Evolutionary conservation across 306 rosid species (phyloP).

Genomic region (Ochetophila trinervis): DNA sequence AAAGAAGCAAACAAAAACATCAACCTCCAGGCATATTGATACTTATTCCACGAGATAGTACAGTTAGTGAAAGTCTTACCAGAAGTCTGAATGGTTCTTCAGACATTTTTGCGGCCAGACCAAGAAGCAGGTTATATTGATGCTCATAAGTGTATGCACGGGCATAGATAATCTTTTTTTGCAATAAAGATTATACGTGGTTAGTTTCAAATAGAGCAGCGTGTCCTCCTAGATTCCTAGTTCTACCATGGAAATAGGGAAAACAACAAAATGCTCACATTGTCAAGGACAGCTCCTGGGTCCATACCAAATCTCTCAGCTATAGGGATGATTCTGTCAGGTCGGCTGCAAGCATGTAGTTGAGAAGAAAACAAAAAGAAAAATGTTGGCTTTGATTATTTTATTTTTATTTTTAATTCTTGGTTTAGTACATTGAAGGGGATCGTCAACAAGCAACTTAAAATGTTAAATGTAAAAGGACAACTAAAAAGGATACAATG

Average conservation of each 20-base stretch:
- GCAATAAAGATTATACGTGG: constrained; percentile 19
- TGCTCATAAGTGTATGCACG: constrained; percentile 97
- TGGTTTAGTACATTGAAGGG: neutral
- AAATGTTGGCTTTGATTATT: neutral
- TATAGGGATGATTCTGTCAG: constrained; percentile 82
- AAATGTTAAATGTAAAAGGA: constrained; percentile 11
- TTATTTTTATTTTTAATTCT: constrained; percentile 18
- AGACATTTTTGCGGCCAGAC: constrained; percentile 93
- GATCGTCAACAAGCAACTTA: neutral
- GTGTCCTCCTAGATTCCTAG: neutral
- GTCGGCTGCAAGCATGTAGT: constrained; percentile 58
- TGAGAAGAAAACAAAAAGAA: constrained; percentile 33
- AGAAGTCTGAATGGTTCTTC: constrained; percentile 97
- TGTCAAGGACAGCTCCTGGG: constrained; percentile 92
- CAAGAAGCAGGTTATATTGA: constrained; percentile 83
- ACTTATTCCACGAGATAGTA: constrained; percentile 7
- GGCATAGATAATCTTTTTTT: constrained; percentile 80
- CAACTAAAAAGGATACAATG: constrained; percentile 64
- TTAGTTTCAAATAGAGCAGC: constrained; percentile 23
- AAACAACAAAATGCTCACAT: constrained; percentile 47
- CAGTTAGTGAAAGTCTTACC: constrained; percentile 42
- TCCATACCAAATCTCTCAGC: constrained; percentile 99
- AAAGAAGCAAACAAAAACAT: constrained; percentile 4
- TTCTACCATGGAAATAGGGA: neutral
- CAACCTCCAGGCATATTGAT: constrained; percentile 18